Base-by-base conservation (phyloP, 345 rosid species). In the Bruguiera sexangula region DNA sequence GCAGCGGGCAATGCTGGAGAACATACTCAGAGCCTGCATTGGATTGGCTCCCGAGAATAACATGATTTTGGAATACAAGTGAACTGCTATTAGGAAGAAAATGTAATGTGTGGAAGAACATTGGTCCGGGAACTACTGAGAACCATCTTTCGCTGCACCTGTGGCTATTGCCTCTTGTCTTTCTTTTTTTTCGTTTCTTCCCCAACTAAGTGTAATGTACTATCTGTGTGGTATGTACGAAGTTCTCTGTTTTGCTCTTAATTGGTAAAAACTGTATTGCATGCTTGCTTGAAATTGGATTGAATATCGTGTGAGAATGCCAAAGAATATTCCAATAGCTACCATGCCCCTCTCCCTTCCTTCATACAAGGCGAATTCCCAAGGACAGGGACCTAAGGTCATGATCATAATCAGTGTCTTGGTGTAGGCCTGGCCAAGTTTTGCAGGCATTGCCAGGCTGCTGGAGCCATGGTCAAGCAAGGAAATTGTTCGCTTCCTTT, bases 1-100 rank as follows among this genome's bases (percentile, higher is more conserved):
- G 89, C 99, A 95, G 80, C 80, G 98, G 7, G 96, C 98, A 1
- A 95, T 95, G 99, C 89, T 92, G 54, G 99, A 95, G 87, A 95
- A 95, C 78, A 92, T 95, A 52, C 70, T 95, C 77, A 84, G 98
- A 86, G 96, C 96, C 53, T 95, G 99, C 29, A 79, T 95, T 58
- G 98, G 99, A 0, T 80, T 95, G 84, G 88, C 98, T 2, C 98
- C 98, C 0, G 99, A 95, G 83, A 95, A 92, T 82, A 92, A 95
- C 88, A 95, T 95, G 99, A 95, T 92, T 71, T 75, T 95, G 86
- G 99, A 95, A 61, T 95, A 92, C 89, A 95, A 92, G 83, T 92
- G 96, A 87, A 8, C 6, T 55, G 68, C 24, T 6, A 5, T 24
- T 26, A 20, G 6, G 9, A 36, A 34, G 50, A 16, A 9, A 36